Conservation (phyloP, 2,329 filamentous ascomycete species). For the Aaosphaeria arxii region DNA sequence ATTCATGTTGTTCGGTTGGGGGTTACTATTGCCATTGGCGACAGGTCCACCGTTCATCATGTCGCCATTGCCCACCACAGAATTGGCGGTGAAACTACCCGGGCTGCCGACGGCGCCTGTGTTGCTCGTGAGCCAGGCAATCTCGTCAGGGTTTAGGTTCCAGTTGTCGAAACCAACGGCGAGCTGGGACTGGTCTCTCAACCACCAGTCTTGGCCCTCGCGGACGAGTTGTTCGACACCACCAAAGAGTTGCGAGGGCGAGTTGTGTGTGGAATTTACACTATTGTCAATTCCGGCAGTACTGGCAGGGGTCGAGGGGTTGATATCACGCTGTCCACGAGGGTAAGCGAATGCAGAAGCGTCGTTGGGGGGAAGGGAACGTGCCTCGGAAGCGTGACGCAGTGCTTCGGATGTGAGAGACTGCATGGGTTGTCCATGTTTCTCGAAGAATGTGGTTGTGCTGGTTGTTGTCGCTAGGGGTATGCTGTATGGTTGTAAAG, state of each 20-base stretch:
- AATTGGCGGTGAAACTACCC: constrained; percentile 8
- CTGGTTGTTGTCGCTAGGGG: constrained; percentile 19
- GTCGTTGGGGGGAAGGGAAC: constrained; percentile 30
- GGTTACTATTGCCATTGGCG: not conserved
- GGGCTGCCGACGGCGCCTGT: constrained; percentile 6
- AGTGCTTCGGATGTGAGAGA: constrained; percentile 10
- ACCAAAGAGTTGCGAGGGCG: constrained; percentile 55
- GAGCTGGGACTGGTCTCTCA: constrained; percentile 60
- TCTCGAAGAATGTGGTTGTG: constrained; percentile 22
- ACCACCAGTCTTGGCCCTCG: constrained; percentile 62
- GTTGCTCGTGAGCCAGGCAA: constrained; percentile 27
- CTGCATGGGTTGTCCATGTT: constrained; percentile 10
- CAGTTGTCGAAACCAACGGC: constrained; percentile 63
- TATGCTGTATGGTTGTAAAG: constrained; percentile 29
- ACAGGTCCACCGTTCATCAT: constrained; percentile 14
- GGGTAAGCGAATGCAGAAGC: constrained; percentile 27
- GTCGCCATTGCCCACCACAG: constrained; percentile 3
- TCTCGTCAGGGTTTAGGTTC: constrained; percentile 37
- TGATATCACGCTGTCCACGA: constrained; percentile 24
- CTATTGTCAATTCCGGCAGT: constrained; percentile 22
- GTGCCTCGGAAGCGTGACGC: constrained; percentile 24
- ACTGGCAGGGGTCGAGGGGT: constrained; percentile 20
- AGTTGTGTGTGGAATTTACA: constrained; percentile 28
- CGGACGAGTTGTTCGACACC: constrained; percentile 59
- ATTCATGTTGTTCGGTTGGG: constrained; percentile 5